These are phyloP conservation scores for Austroboletus festivus DNA, from an alignment of 768 basidiomycete genomes.

Conservation along the genomic window DNA sequence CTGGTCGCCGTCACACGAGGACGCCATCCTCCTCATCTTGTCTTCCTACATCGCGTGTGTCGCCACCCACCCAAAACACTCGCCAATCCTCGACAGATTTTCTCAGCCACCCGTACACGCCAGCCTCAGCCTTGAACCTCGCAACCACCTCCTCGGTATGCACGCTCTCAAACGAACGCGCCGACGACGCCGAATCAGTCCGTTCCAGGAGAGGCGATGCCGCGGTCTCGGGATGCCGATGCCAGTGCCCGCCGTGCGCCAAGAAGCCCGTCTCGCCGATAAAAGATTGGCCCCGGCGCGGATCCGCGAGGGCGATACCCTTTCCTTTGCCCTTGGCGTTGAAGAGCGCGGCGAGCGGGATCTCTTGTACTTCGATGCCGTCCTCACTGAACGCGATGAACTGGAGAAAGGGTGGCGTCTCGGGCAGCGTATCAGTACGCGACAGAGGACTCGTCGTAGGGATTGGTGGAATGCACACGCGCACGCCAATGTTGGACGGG, in stretches of 20 bases:
- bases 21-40: constrained; percentile 31
- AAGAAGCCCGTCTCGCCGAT: constrained; percentile 57
- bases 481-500: constrained; percentile 53
- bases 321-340: constrained; percentile 42
- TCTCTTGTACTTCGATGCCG: constrained; percentile 74
- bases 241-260: constrained; percentile 47
- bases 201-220: constrained; percentile 37
- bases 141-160: constrained; percentile 50
- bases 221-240: constrained; percentile 26
- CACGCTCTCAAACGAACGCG: constrained; percentile 46
- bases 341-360: constrained; percentile 48
- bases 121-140: constrained; percentile 52
- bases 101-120: constrained; percentile 75
- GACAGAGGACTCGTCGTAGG: too few species aligned
- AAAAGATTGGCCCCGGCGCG: constrained; percentile 55
- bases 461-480: constrained; percentile 41
- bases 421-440: too few species aligned
- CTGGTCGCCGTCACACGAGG: constrained; percentile 20
- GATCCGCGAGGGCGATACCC: constrained; percentile 42
- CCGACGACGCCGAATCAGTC: constrained; percentile 44
- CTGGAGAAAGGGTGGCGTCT: constrained; percentile 51
- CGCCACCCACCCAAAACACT: constrained; percentile 79
- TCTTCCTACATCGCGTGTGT: constrained; percentile 30
- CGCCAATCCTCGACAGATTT: constrained; percentile 75
- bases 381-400: constrained; percentile 65